Evolutionary conservation across 2,329 filamentous ascomycete species (phyloP).

Genomic region (Colletotrichum falcatum): DNA sequence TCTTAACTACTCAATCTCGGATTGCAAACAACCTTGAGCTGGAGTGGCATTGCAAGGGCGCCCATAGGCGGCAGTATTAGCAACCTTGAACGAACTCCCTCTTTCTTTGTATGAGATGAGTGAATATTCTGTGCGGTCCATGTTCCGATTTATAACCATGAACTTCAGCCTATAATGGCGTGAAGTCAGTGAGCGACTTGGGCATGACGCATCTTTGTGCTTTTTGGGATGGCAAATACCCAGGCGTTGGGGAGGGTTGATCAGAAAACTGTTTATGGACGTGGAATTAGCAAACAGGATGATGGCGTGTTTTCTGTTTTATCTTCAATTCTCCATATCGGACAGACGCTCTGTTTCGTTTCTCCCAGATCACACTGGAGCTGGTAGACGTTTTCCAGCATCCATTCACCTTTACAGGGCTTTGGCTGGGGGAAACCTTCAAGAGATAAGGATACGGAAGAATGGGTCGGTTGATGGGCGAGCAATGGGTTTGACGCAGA

Average conservation of each 20-base stretch:
- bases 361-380: neutral
- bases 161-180: neutral
- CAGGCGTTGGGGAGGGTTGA: conserved; percentile 35
- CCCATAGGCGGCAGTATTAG: neutral
- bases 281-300: conserved; percentile 18
- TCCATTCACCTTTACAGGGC: neutral
- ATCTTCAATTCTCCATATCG: neutral
- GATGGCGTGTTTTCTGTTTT: neutral
- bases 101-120: neutral
- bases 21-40: neutral
- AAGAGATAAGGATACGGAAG: neutral
- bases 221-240: conserved; percentile 39
- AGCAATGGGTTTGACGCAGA: neutral
- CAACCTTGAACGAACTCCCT: neutral
- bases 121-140: neutral
- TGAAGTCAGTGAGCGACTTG: neutral
- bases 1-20: neutral
- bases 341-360: neutral
- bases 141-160: neutral
- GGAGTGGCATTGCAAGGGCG: neutral
- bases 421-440: neutral
- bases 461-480: neutral
- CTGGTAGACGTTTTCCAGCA: neutral
- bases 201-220: conserved; percentile 1
- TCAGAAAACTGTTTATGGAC: conserved; percentile 10